These are phyloP conservation scores for Talaromyces albobiverticillius DNA, from an alignment of 2,329 filamentous ascomycete species.

Conservation along the genomic window DNA sequence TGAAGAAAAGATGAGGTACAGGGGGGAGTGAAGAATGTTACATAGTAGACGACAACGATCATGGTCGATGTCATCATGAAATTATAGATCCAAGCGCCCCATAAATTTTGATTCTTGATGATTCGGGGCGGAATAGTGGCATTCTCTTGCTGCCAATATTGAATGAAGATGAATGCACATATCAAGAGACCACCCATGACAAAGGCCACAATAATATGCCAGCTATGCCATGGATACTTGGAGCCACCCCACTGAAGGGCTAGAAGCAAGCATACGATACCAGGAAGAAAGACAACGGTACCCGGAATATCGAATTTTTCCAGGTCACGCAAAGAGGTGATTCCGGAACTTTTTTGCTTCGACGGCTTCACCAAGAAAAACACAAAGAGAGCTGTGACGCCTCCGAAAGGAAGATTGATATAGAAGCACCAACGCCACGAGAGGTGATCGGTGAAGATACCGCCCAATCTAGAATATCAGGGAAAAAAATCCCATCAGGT, in stretches of 20 bases:
- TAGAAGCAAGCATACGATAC: constrained; percentile 40
- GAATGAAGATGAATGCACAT: constrained; percentile 34
- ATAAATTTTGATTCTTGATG: constrained; percentile 35
- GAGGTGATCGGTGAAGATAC: constrained; percentile 27
- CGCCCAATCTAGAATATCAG: constrained; percentile 26
- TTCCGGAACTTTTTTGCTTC: not conserved
- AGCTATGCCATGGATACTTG: constrained; percentile 33
- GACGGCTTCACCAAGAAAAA: constrained; percentile 1
- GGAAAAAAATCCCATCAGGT: too few relatives aligned
- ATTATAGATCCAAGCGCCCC: too few relatives aligned
- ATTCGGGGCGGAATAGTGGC: constrained; percentile 41
- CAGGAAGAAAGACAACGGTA: constrained; percentile 36
- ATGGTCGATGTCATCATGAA: constrained; percentile 22
- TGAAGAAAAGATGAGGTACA: too few relatives aligned
- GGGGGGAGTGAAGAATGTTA: constrained; percentile 28
- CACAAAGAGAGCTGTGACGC: not conserved
- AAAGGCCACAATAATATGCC: constrained; percentile 34
- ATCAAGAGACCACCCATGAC: not conserved
- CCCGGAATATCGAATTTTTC: constrained; percentile 45
- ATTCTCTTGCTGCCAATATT: constrained; percentile 39
- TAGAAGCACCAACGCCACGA: constrained; percentile 35
- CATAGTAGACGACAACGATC: constrained; percentile 34
- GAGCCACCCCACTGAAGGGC: constrained; percentile 46
- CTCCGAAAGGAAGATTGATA: constrained; percentile 22
- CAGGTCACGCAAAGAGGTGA: not conserved